phyloP scores from a whole-genome alignment of 345 rosid genomes.

The Ceriops tagal region DNA sequence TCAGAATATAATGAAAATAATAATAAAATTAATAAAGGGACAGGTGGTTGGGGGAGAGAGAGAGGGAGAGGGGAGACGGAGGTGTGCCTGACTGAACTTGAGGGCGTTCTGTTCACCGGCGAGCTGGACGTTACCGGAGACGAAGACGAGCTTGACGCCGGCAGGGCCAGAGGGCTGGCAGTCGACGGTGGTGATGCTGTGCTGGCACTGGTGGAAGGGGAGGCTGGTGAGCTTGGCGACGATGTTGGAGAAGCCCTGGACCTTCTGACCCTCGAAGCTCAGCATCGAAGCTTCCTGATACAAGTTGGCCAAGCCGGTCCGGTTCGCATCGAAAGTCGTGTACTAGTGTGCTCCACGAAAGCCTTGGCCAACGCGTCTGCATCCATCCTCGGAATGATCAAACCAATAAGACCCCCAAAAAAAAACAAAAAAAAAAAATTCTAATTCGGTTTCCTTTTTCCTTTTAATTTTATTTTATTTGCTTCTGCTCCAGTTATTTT shows the following conservation, averaged over 20 bases:
- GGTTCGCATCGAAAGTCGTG: slow-evolving; percentile 69
- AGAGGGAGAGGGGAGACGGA: neutral
- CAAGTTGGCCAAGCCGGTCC: slow-evolving; percentile 55
- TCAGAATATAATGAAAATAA: neutral
- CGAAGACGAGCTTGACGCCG: slow-evolving; percentile 90
- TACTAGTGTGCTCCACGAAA: slow-evolving; percentile 92
- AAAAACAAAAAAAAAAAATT: too few species aligned
- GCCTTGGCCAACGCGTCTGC: slow-evolving; percentile 78
- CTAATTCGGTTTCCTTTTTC: neutral
- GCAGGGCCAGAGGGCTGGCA: slow-evolving; percentile 98
- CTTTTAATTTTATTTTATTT: neutral
- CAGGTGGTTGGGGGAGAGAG: neutral
- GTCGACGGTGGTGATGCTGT: slow-evolving; percentile 74
- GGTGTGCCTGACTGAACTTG: slow-evolving; percentile 84
- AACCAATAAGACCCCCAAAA: neutral
- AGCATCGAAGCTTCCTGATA: slow-evolving; percentile 87
- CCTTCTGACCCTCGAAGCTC: slow-evolving; percentile 94
- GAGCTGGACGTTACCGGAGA: slow-evolving; percentile 87
- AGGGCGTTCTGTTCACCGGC: slow-evolving; percentile 90
- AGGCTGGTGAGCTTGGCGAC: slow-evolving; percentile 76
- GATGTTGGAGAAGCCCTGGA: slow-evolving; percentile 72
- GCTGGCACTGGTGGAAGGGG: slow-evolving; percentile 95
- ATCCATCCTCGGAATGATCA: slow-evolving; percentile 45
- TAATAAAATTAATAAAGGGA: neutral
- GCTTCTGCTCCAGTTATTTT: too few species aligned